Evolutionary conservation across 2,329 filamentous ascomycete species (phyloP).

Genomic region (Clarireedia sp.): DNA sequence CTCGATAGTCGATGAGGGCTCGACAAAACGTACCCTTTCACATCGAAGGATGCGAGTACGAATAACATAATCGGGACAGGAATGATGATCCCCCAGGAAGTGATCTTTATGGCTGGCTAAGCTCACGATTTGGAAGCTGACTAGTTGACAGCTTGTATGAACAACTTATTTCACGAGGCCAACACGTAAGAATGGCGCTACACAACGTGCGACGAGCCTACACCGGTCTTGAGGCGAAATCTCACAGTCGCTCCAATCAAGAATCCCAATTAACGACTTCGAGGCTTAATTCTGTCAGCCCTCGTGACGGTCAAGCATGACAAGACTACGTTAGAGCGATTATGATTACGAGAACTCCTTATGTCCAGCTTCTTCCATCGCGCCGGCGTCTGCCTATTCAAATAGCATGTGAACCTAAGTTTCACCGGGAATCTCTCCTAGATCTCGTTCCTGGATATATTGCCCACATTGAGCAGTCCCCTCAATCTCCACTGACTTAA

Average conservation of each 20-base stretch:
- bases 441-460: background rate
- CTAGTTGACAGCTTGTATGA: background rate
- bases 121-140: background rate
- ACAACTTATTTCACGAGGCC: background rate
- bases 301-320: conserved; percentile 3
- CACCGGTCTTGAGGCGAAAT: conserved; percentile 8
- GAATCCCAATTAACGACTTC: background rate
- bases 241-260: background rate
- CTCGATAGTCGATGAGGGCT: background rate
- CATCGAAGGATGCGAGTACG: background rate
- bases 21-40: too few species aligned
- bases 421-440: background rate
- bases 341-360: background rate
- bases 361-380: conserved; percentile 3
- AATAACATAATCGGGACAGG: background rate
- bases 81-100: background rate
- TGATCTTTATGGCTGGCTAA: background rate
- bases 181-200: background rate
- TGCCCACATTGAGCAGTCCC: background rate
- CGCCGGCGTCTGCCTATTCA: conserved; percentile 4
- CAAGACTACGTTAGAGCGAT: conserved; percentile 1
- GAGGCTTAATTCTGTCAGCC: background rate
- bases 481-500: background rate
- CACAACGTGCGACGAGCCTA: background rate
- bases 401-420: conserved; percentile 24